Base-by-base conservation (phyloP, 192 early-diverging fungal species). In the Backusella macrospora region DNA sequence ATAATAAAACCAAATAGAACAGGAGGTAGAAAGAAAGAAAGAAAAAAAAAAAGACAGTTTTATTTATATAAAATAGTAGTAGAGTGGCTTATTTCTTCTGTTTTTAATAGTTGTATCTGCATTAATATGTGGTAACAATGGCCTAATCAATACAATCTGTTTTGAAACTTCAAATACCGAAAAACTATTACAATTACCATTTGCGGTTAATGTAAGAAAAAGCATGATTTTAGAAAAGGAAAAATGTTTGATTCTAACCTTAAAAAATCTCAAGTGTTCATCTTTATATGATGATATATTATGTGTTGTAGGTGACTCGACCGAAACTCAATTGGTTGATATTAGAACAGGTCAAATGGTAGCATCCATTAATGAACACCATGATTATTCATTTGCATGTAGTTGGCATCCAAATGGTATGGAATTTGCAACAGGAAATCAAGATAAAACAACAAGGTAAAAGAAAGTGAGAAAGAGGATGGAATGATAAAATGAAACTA, bases 331-430 rank as follows among this genome's bases (percentile, higher is more conserved):
- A 3, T 70, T 91, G 12, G 75, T 84, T n/a, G 75, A 86, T n/a
- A 72, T 76, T 2, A 84, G 86, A 49, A 72, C 85, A 75, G 59
- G 88, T 87, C 80, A 62, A 62, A 15, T 0, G 18, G 72, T 84
- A 9, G 62, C 55, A 15, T 64, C 59, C 10, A 70, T 92, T 12
- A 77, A 76, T 3, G 91, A 91, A 1, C 91, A 92, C 70, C 75
- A 84, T 55, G 91, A 91, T 65, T 91, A 83, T 71, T 90, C 89
- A 3, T 92, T 92, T 78, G 82, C 91, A 9, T 92, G 91, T 73
- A 82, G 82, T 13, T 92, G 86, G 86, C 84, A 81, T 45, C 88
- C 90, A 0, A 80, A 80, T 71, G 86, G 84, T n/a, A 73, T 78
- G 3, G 73, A 77, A 1, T 65, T 92, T 43, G 88, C 86, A 1